Conservation (phyloP, 257 asterid species). For the Nicotiana otophora region DNA sequence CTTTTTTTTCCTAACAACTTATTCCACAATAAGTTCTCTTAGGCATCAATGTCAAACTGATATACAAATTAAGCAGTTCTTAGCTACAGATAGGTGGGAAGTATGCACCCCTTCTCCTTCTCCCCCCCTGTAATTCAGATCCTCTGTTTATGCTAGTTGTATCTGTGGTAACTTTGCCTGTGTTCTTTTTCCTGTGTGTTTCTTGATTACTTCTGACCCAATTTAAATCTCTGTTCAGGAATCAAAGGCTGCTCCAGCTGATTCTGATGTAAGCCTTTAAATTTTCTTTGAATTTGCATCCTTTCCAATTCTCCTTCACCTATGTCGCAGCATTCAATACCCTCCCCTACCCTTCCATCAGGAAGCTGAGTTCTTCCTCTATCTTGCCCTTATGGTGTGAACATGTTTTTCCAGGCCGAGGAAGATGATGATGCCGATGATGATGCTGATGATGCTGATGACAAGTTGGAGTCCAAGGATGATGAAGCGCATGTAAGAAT, state of each 20-base stretch:
- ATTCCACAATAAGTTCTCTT: not conserved
- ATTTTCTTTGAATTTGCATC: not conserved
- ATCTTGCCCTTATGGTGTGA: not conserved
- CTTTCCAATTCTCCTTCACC: not conserved
- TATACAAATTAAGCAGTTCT: not conserved
- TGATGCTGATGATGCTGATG: slow-evolving; percentile 37
- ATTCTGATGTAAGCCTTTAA: slow-evolving; percentile 45
- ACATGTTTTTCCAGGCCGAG: slow-evolving; percentile 49
- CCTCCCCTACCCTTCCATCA: not conserved
- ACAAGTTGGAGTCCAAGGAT: slow-evolving; percentile 32
- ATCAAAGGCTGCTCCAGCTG: slow-evolving; percentile 48
- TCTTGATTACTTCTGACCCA: not conserved
- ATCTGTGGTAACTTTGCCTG: not conserved
- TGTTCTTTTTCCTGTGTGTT: not conserved
- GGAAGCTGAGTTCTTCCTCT: not conserved
- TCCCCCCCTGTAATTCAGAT: not conserved
- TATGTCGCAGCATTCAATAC: too few species aligned
- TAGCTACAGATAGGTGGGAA: not conserved
- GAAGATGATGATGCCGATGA: slow-evolving; percentile 46
- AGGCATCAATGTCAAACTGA: not conserved
- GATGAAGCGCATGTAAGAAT: slow-evolving; percentile 54
- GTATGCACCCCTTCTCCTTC: not conserved
- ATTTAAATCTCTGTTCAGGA: slow-evolving; percentile 26
- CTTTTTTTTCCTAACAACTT: not conserved
- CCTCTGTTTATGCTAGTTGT: not conserved